phyloP scores from a whole-genome alignment of 2,329 filamentous ascomycete species.

The Bimuria novae-zelandiae region DNA sequence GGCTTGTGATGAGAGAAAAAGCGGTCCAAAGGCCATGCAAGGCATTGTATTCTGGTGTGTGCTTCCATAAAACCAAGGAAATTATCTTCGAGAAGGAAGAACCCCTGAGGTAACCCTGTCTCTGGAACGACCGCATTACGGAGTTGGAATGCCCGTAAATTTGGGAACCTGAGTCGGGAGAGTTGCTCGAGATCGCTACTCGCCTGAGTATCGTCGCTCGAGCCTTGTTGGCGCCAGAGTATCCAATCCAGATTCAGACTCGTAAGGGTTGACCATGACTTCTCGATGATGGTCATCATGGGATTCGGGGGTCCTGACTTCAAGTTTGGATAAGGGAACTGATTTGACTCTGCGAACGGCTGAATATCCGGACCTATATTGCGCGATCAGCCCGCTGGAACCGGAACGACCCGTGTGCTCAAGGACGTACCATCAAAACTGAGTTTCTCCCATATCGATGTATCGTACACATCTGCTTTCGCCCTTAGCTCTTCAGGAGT shows the following conservation, averaged over 20 bases:
- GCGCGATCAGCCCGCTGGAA: background rate
- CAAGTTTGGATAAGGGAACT: constrained; percentile 8
- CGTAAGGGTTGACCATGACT: constrained; percentile 33
- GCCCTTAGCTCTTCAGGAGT: constrained; percentile 19
- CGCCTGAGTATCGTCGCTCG: constrained; percentile 16
- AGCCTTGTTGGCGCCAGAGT: constrained; percentile 33
- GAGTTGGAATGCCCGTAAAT: constrained; percentile 52
- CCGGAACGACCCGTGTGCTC: too few relatives aligned
- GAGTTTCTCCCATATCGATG: constrained; percentile 31
- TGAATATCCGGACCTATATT: constrained; percentile 16
- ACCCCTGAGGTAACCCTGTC: constrained; percentile 40
- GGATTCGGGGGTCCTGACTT: constrained; percentile 8
- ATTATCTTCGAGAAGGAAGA: constrained; percentile 45
- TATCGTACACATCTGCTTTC: constrained; percentile 30
- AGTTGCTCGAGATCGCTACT: constrained; percentile 29
- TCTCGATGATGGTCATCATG: constrained; percentile 22
- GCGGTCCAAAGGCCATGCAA: constrained; percentile 54
- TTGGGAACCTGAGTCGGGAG: constrained; percentile 47
- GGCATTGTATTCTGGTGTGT: constrained; percentile 49
- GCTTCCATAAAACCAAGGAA: constrained; percentile 52
- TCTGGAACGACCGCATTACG: constrained; percentile 49
- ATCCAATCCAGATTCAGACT: constrained; percentile 44
- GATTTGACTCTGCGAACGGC: constrained; percentile 24
- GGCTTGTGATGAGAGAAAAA: constrained; percentile 46
- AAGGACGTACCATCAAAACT: background rate